Evolutionary conservation across 2,329 filamentous ascomycete genomes (phyloP).

Genomic region (Beauveria australis): DNA sequence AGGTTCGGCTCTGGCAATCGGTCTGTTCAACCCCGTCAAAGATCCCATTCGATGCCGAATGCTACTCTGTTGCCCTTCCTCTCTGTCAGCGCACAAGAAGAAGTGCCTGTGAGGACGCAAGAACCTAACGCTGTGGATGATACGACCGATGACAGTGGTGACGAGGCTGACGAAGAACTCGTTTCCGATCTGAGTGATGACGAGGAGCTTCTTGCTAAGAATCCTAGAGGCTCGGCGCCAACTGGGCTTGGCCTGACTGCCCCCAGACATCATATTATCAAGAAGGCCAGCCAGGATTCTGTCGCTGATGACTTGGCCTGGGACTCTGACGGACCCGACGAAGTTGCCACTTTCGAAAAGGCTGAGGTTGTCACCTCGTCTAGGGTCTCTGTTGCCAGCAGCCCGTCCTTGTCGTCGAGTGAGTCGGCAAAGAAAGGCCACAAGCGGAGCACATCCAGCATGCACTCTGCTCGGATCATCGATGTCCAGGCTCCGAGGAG

Average conservation of each 20-base stretch:
- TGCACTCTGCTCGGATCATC: conserved; percentile 50
- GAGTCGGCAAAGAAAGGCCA: conserved; percentile 35
- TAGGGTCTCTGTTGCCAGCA: conserved; percentile 45
- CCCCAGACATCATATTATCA: background rate
- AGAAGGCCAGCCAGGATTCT: background rate
- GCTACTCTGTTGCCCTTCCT: conserved; percentile 18
- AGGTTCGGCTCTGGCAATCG: conserved; percentile 28
- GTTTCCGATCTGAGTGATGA: conserved; percentile 2
- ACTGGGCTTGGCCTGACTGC: conserved; percentile 6
- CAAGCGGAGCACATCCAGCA: conserved; percentile 35
- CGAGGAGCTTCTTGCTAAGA: background rate
- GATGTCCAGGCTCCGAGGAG: conserved; percentile 47
- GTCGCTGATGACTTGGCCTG: conserved; percentile 1
- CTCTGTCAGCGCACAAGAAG: background rate
- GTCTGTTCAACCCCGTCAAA: conserved; percentile 29
- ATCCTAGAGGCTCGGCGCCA: background rate
- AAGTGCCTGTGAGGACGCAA: background rate
- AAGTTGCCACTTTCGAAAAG: conserved; percentile 42
- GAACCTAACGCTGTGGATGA: background rate
- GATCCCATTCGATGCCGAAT: conserved; percentile 42
- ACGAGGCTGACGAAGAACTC: background rate
- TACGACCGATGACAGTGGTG: background rate
- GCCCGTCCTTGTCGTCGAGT: conserved; percentile 40
- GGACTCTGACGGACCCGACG: conserved; percentile 32
- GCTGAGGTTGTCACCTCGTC: conserved; percentile 50